Evolutionary conservation across 495 filamentous ascomycete genomes (phyloP), one percentile per base, ranked within the genome.

Genomic region (Chaetomium cochliodes): DNA sequence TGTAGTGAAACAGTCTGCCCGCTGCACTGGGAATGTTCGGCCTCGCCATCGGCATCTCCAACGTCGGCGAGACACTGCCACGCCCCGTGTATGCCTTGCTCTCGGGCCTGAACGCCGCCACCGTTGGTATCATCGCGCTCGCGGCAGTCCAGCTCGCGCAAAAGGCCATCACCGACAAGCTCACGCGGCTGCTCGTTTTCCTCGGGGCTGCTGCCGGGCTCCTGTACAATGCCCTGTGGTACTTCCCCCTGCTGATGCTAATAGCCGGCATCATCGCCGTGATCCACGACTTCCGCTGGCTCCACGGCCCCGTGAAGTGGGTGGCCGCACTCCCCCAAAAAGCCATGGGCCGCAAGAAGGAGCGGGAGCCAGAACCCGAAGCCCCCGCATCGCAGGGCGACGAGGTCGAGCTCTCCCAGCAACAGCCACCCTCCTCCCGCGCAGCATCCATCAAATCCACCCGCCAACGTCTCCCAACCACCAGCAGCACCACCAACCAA

Each of bases 141-240:
- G 90, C 91, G 0, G 90, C 88, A 0, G 87, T 92, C 2, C 84
- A 91, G 72, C 81, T 94, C 2, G 82, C 89, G 0, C 77, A 87
- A 18, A 90, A 92, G 71, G 86, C 90, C 5, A 89, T 94, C 68
- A 91, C 84, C 1, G 91, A 94, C 66, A 81, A 80, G 58, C 49
- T 92, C 23, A 87, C 90, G 0, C 76, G 91, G 4, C 79, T 90
- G n/a, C 68, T 93, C 1, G 85, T 94, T 0, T 85, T 91, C 60
- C 70, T 91, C 15, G 84, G 84, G 16, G 91, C 80, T 25, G 79
- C 82, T 2, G 88, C 88, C 0, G 91, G 90, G 5, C 73, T 93
- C 72, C 81, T 88, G 44, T 92, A 93, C 66, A 92, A 85, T 58
- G 85, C 89, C 0, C 76, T 93, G 1, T 94, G 90, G 91, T 94